Conservation (phyloP, 108 stramenopile genomes). For the Halocafeteria seosinensis region DNA sequence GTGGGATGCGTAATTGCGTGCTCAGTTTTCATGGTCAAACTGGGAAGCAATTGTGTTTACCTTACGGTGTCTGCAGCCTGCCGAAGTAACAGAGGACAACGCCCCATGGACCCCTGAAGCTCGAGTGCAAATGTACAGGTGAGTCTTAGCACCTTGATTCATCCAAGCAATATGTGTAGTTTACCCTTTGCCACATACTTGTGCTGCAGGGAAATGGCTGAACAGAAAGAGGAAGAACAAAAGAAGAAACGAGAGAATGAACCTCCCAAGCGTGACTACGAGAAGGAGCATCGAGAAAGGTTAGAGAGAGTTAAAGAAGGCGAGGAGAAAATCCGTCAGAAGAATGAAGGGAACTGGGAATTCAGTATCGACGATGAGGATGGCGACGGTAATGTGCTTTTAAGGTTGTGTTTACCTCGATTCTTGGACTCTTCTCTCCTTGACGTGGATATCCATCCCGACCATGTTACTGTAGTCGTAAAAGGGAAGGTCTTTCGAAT, state of each 20-base stretch:
- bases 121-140: slow-evolving; percentile 49
- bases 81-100: slow-evolving; percentile 16
- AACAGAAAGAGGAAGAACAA: slow-evolving; percentile 58
- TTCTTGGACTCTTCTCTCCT: slow-evolving; percentile 53
- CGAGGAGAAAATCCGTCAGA: slow-evolving; percentile 28
- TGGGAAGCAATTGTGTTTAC: too few species aligned
- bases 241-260: slow-evolving; percentile 26
- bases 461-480: slow-evolving; percentile 52
- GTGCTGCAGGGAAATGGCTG: slow-evolving; percentile 57
- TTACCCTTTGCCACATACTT: too few species aligned
- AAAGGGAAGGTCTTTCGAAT: slow-evolving; percentile 56
- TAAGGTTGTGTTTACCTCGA: slow-evolving; percentile 40
- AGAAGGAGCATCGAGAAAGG: slow-evolving; percentile 26
- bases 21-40: too few species aligned
- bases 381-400: slow-evolving; percentile 21
- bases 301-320: slow-evolving; percentile 13
- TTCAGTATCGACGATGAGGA: slow-evolving; percentile 49
- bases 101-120: slow-evolving; percentile 54
- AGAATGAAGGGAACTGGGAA: slow-evolving; percentile 51
- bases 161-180: too few species aligned
- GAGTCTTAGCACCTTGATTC: too few species aligned
- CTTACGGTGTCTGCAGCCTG: too few species aligned
- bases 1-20: too few species aligned
- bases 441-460: slow-evolving; percentile 66
- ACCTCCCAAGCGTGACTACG: slow-evolving; percentile 29